A percentile compares a stretch with the other conserved stretches of the same genome.
Conservation (phyloP, 169 alveolate genomes). For the Eimeria necatrix region DNA sequence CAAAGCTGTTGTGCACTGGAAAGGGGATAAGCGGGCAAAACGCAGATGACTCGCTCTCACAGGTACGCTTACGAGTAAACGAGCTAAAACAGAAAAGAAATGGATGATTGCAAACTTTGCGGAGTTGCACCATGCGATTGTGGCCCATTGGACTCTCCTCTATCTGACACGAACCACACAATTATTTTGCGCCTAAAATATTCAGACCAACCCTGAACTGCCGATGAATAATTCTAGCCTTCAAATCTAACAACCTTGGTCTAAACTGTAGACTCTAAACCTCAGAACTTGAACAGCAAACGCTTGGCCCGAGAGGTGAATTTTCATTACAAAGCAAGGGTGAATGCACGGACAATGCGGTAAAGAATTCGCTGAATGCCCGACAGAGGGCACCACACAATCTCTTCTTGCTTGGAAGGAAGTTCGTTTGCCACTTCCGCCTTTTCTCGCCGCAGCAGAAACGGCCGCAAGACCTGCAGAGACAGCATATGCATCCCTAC, state of each 20-base stretch:
- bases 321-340: not conserved
- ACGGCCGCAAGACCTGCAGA: conserved; percentile 94
- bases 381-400: conserved; percentile 93
- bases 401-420: conserved; percentile 95
- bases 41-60: not conserved
- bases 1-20: not conserved
- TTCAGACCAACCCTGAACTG: not conserved
- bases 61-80: conserved; percentile 79
- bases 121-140: conserved; percentile 94
- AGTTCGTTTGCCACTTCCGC: conserved; percentile 96
- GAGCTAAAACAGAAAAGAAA: conserved; percentile 93
- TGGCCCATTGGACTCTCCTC: conserved; percentile 85
- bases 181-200: too few species aligned
- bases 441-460: conserved; percentile 95
- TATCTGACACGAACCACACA: conserved; percentile 81
- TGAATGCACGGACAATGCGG: conserved; percentile 85
- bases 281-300: not conserved
- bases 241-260: too few species aligned
- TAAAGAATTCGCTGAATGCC: conserved; percentile 91
- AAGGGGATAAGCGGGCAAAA: not conserved
- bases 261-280: not conserved
- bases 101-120: conserved; percentile 97
- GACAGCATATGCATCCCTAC: not conserved
- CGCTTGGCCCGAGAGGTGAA: not conserved
- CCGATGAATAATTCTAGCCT: not conserved